A percentile compares a stretch with the other conserved stretches of the same genome.
Evolutionary conservation across 2,329 filamentous ascomycete species (phyloP).

Genomic region (Trichoderma citrinoviride): DNA sequence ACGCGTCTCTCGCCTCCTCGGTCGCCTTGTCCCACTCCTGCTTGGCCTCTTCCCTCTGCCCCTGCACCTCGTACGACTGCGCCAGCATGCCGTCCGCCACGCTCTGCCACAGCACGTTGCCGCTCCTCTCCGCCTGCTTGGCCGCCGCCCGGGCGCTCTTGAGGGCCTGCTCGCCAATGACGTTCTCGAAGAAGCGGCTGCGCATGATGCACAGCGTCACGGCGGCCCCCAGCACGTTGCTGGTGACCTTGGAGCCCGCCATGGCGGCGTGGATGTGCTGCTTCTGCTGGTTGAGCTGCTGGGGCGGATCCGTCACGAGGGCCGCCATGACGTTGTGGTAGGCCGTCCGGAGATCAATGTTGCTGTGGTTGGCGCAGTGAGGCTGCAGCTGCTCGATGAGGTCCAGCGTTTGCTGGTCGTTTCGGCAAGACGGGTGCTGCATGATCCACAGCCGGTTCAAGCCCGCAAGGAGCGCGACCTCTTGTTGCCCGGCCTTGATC

Average conservation of each 20-base stretch:
- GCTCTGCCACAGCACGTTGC: constrained; percentile 73
- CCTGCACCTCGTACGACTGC: constrained; percentile 70
- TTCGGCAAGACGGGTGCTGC: constrained; percentile 57
- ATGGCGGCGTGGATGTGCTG: constrained; percentile 72
- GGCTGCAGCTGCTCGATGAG: constrained; percentile 65
- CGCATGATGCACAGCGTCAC: constrained; percentile 86
- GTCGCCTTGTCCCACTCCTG: constrained; percentile 43
- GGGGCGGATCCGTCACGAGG: constrained; percentile 58
- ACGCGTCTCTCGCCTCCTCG: constrained; percentile 44
- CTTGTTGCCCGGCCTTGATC: constrained; percentile 53
- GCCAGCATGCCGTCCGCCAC: constrained; percentile 77
- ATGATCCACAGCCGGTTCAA: constrained; percentile 73
- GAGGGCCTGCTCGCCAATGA: constrained; percentile 75
- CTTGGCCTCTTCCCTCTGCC: constrained; percentile 50
- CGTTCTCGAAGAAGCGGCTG: constrained; percentile 74
- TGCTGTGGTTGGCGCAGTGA: constrained; percentile 66
- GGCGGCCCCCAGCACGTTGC: constrained; percentile 76
- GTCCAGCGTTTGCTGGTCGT: constrained; percentile 56
- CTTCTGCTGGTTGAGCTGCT: constrained; percentile 73
- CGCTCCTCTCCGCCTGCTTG: constrained; percentile 65
- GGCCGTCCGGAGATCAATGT: constrained; percentile 72
- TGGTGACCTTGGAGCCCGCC: constrained; percentile 62
- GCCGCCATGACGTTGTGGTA: constrained; percentile 74
- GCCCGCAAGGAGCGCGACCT: constrained; percentile 63
- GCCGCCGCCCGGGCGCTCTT: constrained; percentile 71